Evolutionary conservation across 1,284 basidiomycete species (phyloP).

Genomic region (Puccinia triticina): DNA sequence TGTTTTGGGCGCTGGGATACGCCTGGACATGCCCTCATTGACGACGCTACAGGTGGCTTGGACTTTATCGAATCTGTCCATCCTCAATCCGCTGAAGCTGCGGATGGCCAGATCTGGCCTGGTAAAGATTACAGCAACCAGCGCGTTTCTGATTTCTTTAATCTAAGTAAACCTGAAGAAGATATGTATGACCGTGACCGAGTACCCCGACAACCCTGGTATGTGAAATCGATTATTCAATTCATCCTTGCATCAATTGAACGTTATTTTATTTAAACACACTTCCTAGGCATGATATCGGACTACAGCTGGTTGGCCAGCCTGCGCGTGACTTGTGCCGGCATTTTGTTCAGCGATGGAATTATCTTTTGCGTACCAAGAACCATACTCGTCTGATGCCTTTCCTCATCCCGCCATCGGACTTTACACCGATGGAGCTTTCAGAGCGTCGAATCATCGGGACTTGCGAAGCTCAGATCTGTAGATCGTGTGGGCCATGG

Average conservation of each 20-base stretch:
- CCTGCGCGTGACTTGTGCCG: slow-evolving; percentile 91
- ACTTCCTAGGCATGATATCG: slow-evolving; percentile 82
- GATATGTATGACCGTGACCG: slow-evolving; percentile 90
- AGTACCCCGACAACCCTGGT: slow-evolving; percentile 96
- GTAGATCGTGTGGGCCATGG: slow-evolving; percentile 93
- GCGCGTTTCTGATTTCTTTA: slow-evolving; percentile 82
- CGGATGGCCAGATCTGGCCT: slow-evolving; percentile 77
- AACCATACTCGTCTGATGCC: slow-evolving; percentile 91
- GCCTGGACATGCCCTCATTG: slow-evolving; percentile 84
- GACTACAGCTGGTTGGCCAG: slow-evolving; percentile 91
- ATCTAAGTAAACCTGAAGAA: slow-evolving; percentile 84
- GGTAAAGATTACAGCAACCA: slow-evolving; percentile 95
- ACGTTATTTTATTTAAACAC: not conserved
- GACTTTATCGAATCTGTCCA: slow-evolving; percentile 60
- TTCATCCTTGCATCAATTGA: not conserved
- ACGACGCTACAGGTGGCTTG: slow-evolving; percentile 67
- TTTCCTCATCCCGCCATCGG: slow-evolving; percentile 89
- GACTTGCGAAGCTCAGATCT: slow-evolving; percentile 96
- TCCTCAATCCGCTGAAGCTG: slow-evolving; percentile 64
- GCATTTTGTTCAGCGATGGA: slow-evolving; percentile 95
- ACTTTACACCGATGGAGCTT: slow-evolving; percentile 83
- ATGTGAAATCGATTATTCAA: slow-evolving; percentile 54
- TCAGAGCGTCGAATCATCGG: slow-evolving; percentile 81
- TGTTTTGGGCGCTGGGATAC: slow-evolving; percentile 73
- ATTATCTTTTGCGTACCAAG: slow-evolving; percentile 85